Percentiles rank a stretch among this genome's conserved stretches.
Evolutionary conservation across 2,329 filamentous ascomycete species (phyloP).

Genomic region (Aureobasidium sp.): DNA sequence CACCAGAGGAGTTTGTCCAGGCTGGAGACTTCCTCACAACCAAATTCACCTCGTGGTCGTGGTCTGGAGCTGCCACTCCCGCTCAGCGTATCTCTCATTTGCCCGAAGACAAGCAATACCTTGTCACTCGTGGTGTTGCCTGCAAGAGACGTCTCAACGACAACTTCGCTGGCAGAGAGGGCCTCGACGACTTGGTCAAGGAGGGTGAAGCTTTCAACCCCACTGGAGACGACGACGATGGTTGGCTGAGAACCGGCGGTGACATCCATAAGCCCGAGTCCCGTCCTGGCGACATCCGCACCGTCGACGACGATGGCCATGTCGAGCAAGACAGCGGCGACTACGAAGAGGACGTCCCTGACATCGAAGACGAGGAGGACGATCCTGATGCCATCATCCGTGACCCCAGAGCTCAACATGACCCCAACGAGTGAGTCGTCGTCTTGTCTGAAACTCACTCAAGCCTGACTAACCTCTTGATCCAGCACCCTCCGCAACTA

Average conservation of each 20-base stretch:
- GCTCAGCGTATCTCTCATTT: constrained; percentile 72
- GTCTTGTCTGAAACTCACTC: neutral
- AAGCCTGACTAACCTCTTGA: constrained; percentile 17
- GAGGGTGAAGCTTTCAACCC: constrained; percentile 42
- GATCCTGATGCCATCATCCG: constrained; percentile 92
- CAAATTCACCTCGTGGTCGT: constrained; percentile 98
- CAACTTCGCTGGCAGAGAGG: constrained; percentile 81
- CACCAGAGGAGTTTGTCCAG: constrained; percentile 89
- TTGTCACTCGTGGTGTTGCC: constrained; percentile 89
- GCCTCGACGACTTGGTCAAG: constrained; percentile 76
- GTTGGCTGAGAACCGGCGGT: constrained; percentile 88
- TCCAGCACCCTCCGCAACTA: constrained; percentile 80
- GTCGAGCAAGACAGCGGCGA: constrained; percentile 67
- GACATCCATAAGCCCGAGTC: constrained; percentile 58
- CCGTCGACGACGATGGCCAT: constrained; percentile 82
- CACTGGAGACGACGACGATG: constrained; percentile 64
- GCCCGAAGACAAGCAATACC: constrained; percentile 84
- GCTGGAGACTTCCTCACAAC: constrained; percentile 97
- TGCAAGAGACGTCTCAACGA: constrained; percentile 88
- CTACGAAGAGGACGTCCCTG: constrained; percentile 78
- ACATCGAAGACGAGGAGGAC: constrained; percentile 96
- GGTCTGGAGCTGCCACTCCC: constrained; percentile 80
- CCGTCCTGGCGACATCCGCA: constrained; percentile 71
- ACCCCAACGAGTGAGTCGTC: constrained; percentile 46
- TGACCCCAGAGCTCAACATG: constrained; percentile 49